Conservation (phyloP, 306 rosid species). For the Hippophae gyantsensis region DNA sequence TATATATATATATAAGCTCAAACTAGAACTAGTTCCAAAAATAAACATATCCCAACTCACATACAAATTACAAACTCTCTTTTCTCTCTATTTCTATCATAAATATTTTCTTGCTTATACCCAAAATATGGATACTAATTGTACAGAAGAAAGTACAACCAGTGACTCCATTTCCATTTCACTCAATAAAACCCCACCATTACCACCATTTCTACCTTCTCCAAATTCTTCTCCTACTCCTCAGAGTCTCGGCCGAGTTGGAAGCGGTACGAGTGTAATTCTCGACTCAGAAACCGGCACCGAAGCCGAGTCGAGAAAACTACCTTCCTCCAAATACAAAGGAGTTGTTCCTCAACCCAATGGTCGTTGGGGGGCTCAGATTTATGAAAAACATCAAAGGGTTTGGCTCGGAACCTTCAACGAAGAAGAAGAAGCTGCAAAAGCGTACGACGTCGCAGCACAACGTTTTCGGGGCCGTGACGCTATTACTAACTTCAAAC, state of each 20-base stretch:
- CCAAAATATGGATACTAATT: conserved; percentile 57
- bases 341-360: conserved; percentile 99
- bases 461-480: conserved; percentile 89
- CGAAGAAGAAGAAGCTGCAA: conserved; percentile 82
- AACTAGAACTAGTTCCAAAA: too few relatives aligned
- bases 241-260: conserved; percentile 47
- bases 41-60: not conserved
- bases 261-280: conserved; percentile 65
- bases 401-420: conserved; percentile 98
- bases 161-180: conserved; percentile 51
- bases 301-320: conserved; percentile 77
- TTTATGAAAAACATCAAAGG: conserved; percentile 97
- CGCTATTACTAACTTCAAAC: conserved; percentile 80
- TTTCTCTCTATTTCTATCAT: not conserved
- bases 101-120: not conserved
- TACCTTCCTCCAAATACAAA: conserved; percentile 76
- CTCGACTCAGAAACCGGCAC: conserved; percentile 35
- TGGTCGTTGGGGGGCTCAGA: conserved; percentile 99
- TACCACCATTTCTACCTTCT: not conserved
- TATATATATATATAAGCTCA: too few relatives aligned
- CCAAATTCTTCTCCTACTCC: conserved; percentile 27
- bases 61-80: not conserved
- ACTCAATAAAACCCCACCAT: conserved; percentile 8
- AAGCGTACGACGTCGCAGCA: conserved; percentile 80
- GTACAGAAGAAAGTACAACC: conserved; percentile 57